These are phyloP conservation scores for Colletotrichum filicis DNA, from an alignment of 2,329 filamentous ascomycete genomes.

Conservation along the genomic window DNA sequence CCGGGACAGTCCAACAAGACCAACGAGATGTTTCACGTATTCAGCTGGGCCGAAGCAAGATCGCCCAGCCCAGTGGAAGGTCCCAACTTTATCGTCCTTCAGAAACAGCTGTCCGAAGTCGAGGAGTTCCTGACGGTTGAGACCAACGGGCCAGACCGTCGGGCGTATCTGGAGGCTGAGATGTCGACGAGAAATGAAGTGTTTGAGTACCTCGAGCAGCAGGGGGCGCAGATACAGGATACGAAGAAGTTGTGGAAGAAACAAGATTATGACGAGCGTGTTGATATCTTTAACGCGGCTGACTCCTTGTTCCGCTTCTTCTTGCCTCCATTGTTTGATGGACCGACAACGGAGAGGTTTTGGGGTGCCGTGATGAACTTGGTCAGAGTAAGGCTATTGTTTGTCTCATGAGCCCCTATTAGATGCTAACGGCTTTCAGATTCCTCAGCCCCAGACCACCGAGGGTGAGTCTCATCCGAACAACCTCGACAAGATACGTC, in stretches of 20 bases:
- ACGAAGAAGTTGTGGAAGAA: constrained; percentile 32
- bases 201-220: constrained; percentile 37
- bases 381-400: constrained; percentile 40
- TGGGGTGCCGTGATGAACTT: constrained; percentile 54
- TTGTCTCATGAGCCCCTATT: too few species aligned
- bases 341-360: constrained; percentile 52
- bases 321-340: constrained; percentile 48
- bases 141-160: constrained; percentile 21
- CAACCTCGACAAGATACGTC: constrained; percentile 4
- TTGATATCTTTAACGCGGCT: constrained; percentile 54
- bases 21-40: constrained; percentile 31
- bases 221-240: constrained; percentile 4
- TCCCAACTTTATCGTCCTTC: constrained; percentile 28
- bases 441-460: not conserved
- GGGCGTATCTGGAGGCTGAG: constrained; percentile 24
- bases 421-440: not conserved
- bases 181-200: constrained; percentile 42
- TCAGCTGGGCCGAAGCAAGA: constrained; percentile 25
- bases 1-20: constrained; percentile 2
- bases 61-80: constrained; percentile 10
- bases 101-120: constrained; percentile 25
- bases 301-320: constrained; percentile 55
- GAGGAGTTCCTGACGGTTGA: constrained; percentile 27
- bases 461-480: not conserved
- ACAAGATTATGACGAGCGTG: constrained; percentile 45